phyloP scores from a whole-genome alignment of 1,139 yeast species.

The Hanseniaspora gamundiae region DNA sequence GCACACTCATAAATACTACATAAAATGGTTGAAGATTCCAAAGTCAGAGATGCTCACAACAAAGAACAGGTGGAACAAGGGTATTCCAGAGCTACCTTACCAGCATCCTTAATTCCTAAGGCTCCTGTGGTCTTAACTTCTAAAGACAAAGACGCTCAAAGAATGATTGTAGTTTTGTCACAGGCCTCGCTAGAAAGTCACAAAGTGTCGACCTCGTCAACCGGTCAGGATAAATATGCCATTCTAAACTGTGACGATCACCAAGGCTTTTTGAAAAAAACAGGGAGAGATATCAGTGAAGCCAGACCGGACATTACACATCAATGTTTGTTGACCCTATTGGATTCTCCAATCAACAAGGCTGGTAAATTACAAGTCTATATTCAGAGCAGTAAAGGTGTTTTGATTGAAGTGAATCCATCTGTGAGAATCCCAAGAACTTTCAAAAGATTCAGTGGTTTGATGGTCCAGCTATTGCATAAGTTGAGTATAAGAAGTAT shows the following conservation, averaged over 20 bases:
- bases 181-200: conserved; percentile 95
- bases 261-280: conserved; percentile 85
- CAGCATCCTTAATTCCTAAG: conserved; percentile 68
- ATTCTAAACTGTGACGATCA: conserved; percentile 94
- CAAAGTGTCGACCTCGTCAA: conserved; percentile 61
- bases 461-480: conserved; percentile 93
- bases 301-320: conserved; percentile 98
- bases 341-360: conserved; percentile 93
- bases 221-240: conserved; percentile 88
- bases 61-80: conserved; percentile 19
- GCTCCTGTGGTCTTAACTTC: conserved; percentile 76
- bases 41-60: conserved; percentile 30
- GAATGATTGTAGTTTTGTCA: conserved; percentile 83
- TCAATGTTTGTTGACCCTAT: conserved; percentile 80
- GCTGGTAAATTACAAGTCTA: conserved; percentile 95
- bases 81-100: conserved; percentile 30
- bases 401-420: conserved; percentile 89
- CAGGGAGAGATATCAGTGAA: conserved; percentile 95
- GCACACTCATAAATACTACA: background rate
- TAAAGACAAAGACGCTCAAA: conserved; percentile 68
- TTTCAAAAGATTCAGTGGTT: conserved; percentile 90
- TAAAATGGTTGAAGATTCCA: conserved; percentile 33
- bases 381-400: conserved; percentile 91
- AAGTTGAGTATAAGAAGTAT: conserved; percentile 87
- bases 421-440: conserved; percentile 96